A percentile compares a stretch with the other conserved stretches of the same genome.
phyloP scores from a whole-genome alignment of 805 yeast species.

The Kodamaea kaohsiungensis region DNA sequence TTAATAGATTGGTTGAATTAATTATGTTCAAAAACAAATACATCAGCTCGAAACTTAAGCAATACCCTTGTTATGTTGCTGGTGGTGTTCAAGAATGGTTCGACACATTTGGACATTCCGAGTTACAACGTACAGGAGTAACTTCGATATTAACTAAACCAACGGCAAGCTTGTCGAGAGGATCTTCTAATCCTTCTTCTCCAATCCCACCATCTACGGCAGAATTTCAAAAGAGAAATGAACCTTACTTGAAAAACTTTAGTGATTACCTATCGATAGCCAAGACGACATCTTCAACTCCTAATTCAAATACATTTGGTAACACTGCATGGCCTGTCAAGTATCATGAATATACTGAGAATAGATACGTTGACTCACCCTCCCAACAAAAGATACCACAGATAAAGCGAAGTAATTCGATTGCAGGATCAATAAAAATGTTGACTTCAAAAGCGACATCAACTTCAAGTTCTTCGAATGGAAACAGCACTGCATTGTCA shows the following conservation, averaged over 20 bases:
- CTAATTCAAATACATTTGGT: slow-evolving; percentile 17
- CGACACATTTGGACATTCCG: slow-evolving; percentile 28
- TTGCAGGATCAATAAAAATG: slow-evolving; percentile 3
- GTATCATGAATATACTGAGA: not conserved
- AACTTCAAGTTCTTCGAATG: not conserved
- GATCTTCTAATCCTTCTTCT: slow-evolving; percentile 1
- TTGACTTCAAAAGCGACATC: not conserved
- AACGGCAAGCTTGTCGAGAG: slow-evolving; percentile 19
- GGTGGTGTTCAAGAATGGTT: slow-evolving; percentile 43
- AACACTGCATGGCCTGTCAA: slow-evolving; percentile 6
- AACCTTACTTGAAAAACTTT: slow-evolving; percentile 31
- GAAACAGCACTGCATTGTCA: not conserved
- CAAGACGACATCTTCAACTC: slow-evolving; percentile 18
- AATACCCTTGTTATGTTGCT: slow-evolving; percentile 33
- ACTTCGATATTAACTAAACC: slow-evolving; percentile 18
- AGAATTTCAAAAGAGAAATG: not conserved
- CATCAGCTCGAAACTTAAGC: slow-evolving; percentile 33
- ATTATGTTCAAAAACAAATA: slow-evolving; percentile 32
- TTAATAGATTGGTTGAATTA: slow-evolving; percentile 43
- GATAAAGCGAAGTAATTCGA: slow-evolving; percentile 3
- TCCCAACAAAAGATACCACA: slow-evolving; percentile 7
- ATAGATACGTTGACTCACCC: slow-evolving; percentile 3
- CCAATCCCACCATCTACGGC: not conserved
- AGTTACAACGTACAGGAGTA: slow-evolving; percentile 17
- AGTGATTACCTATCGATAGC: slow-evolving; percentile 29